Evolutionary conservation across 768 basidiomycete species (phyloP).

Genomic region (Trametes maxima): DNA sequence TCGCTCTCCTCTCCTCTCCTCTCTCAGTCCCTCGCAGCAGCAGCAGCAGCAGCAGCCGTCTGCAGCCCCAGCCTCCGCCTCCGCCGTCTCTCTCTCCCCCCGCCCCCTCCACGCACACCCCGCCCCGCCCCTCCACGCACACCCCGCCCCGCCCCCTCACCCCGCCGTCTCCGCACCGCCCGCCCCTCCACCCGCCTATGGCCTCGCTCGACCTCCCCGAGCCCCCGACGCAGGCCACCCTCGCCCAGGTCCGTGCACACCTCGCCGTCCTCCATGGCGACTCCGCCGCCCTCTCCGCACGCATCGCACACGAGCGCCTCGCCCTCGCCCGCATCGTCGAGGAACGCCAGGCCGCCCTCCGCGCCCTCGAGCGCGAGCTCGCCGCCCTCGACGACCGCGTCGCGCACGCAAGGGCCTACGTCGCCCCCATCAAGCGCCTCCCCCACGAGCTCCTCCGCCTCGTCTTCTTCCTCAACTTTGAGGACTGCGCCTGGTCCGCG

Average conservation of each 20-base stretch:
- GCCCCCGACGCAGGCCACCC: constrained; percentile 58
- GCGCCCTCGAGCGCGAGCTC: constrained; percentile 54
- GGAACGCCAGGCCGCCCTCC: constrained; percentile 56
- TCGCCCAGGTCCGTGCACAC: constrained; percentile 52
- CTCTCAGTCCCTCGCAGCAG: too few relatives aligned
- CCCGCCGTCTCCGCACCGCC: neutral
- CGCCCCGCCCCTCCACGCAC: neutral
- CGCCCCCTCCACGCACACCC: neutral
- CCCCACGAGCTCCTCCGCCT: constrained; percentile 74
- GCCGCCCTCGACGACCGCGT: constrained; percentile 50
- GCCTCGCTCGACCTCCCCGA: constrained; percentile 44
- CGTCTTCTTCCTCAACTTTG: constrained; percentile 71
- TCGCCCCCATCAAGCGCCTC: constrained; percentile 71
- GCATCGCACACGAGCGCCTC: constrained; percentile 56
- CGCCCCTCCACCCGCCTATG: constrained; percentile 27
- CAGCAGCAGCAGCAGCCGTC: too few relatives aligned
- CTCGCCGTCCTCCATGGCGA: constrained; percentile 39
- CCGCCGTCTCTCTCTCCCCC: neutral
- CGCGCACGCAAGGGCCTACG: constrained; percentile 57
- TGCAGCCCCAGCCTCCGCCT: too few relatives aligned
- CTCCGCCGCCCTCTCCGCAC: constrained; percentile 41
- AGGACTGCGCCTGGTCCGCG: constrained; percentile 70
- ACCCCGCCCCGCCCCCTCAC: neutral
- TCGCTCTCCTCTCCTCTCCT: too few relatives aligned
- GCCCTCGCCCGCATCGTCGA: constrained; percentile 60